Evolutionary conservation across 2,329 filamentous ascomycete species (phyloP), one percentile per base, ranked within the genome.

Genomic region (Aureobasidium leucospermi): DNA sequence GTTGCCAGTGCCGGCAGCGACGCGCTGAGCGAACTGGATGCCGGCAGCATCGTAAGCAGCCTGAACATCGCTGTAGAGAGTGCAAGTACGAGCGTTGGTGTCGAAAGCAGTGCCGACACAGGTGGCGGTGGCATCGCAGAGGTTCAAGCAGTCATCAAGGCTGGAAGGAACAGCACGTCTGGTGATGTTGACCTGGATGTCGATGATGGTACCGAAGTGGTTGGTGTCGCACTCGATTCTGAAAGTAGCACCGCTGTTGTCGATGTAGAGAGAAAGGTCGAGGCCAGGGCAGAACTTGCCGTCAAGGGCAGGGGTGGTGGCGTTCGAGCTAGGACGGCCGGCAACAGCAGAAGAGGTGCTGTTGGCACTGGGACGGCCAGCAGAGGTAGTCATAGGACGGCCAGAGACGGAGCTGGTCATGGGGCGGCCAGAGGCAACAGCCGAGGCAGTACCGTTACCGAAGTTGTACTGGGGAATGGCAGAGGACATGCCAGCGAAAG

Each of bases 91-190:
- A 15, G 68, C 65, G 32, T 73, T 62, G 1, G 76, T 64, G 63
- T 77, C 74, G 52, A 78, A 77, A 6, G 72, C 75, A 1, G 72
- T 74, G 60, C 76, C 77, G n/a, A 72, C 73, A 1, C 75, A 73
- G 16, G 75, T 75, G 34, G 75, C 36, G 46, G 38, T 58, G 4
- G 42, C 45, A 31, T 51, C 45, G n/a, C 59, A 61, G 10, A 49
- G 38, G 43, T 47, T 46, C 45, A 61, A 19, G 59, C 59, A 61
- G 59, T 57, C 46, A 10, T 48, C 51, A 38, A 61, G 59, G 48
- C 47, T 53, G 45, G 34, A 28, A n/a, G 49, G 51, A 11, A 41
- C 46, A 28, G 51, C 52, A 52, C 52, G 52, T 46, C 41, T 58
- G 45, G 46, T 48, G 45, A 49, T 4, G 59, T 51, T 49, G 52